Evolutionary conservation across 306 rosid species (phyloP).

Genomic region (Rubus parviflorus): DNA sequence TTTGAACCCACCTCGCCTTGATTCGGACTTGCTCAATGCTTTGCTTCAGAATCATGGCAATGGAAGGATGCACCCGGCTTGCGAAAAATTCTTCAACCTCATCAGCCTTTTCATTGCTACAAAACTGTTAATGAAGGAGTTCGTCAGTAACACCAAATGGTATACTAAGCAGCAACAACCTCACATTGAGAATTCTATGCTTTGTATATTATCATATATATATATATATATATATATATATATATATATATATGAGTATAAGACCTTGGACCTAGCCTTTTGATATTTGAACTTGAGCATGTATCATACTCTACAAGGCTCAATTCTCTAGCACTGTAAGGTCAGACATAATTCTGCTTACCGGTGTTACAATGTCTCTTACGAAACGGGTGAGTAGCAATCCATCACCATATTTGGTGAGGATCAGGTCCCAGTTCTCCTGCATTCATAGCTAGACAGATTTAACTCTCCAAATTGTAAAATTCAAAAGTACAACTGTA

Average conservation of each 20-base stretch:
- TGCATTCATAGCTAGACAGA: conserved; percentile 38
- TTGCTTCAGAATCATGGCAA: conserved; percentile 48
- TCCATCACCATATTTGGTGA: conserved; percentile 52
- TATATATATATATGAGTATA: neutral
- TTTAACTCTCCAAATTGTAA: conserved; percentile 5
- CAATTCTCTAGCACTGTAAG: neutral
- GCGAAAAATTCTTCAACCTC: conserved; percentile 54
- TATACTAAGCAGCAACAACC: neutral
- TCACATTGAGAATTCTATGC: neutral
- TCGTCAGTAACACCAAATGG: neutral
- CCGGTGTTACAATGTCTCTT: conserved; percentile 37
- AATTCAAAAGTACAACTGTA: neutral
- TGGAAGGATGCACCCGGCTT: conserved; percentile 30
- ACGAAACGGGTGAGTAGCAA: conserved; percentile 48
- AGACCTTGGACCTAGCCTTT: neutral
- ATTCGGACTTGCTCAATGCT: conserved; percentile 56
- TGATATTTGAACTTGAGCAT: neutral
- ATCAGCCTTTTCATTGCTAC: conserved; percentile 53
- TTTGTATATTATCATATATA: neutral
- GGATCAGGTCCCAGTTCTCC: conserved; percentile 68
- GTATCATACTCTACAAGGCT: neutral
- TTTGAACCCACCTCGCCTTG: conserved; percentile 62
- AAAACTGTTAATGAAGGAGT: conserved; percentile 34
- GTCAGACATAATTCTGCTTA: conserved; percentile 24
- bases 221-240: too few relatives aligned